Conservation (phyloP, 2,329 filamentous ascomycete genomes). For the Camptophora hylomeconis region DNA sequence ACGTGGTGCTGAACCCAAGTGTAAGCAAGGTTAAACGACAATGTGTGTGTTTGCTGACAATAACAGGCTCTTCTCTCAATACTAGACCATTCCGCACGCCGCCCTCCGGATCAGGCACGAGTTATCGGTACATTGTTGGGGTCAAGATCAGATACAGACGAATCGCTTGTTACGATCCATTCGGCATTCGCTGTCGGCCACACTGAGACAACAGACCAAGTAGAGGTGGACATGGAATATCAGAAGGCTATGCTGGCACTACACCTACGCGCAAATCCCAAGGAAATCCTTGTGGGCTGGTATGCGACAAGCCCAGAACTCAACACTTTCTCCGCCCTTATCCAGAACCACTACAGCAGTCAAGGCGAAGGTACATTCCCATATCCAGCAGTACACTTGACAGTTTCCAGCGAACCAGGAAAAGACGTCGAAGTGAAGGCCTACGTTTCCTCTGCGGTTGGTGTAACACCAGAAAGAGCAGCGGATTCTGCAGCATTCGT, state of each 20-base stretch:
- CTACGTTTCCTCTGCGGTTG: slow-evolving; percentile 91
- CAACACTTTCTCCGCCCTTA: slow-evolving; percentile 96
- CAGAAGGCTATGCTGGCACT: slow-evolving; percentile 98
- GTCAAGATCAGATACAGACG: slow-evolving; percentile 76
- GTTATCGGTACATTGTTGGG: slow-evolving; percentile 95
- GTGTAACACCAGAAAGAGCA: slow-evolving; percentile 85
- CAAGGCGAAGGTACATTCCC: slow-evolving; percentile 95
- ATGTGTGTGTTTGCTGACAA: slow-evolving; percentile 16
- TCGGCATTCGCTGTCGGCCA: slow-evolving; percentile 97
- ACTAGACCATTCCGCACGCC: slow-evolving; percentile 82
- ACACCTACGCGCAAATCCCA: slow-evolving; percentile 84
- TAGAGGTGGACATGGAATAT: slow-evolving; percentile 99
- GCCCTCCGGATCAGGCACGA: slow-evolving; percentile 82
- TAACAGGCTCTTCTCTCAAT: slow-evolving; percentile 50
- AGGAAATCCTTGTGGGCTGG: slow-evolving; percentile 92
- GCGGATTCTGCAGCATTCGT: slow-evolving; percentile 96
- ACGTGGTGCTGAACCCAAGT: slow-evolving; percentile 90
- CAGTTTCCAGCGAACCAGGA: slow-evolving; percentile 79
- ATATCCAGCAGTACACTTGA: slow-evolving; percentile 93
- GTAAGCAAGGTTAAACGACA: slow-evolving; percentile 39
- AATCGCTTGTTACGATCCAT: slow-evolving; percentile 87
- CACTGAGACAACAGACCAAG: slow-evolving; percentile 95
- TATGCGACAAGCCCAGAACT: slow-evolving; percentile 95
- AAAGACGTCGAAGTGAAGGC: slow-evolving; percentile 79
- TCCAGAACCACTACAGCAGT: slow-evolving; percentile 98